Percentiles rank a stretch among this genome's conserved stretches.
Conservation (phyloP, 192 early-diverging fungal species). For the Coemansia sp. region DNA sequence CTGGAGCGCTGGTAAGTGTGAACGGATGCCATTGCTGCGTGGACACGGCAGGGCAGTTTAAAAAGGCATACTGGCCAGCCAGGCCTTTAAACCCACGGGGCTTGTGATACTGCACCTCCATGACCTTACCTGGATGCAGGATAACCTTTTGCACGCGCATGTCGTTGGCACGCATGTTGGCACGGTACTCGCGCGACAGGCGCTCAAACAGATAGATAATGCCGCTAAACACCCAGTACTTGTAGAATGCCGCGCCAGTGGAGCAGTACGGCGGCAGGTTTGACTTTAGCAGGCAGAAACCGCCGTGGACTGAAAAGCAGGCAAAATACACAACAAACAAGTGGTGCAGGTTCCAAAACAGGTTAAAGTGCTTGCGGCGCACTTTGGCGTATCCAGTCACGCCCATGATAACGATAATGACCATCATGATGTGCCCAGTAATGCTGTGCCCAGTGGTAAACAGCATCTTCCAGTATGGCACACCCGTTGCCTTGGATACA, state of each 20-base stretch:
- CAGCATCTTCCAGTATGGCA: slow-evolving; percentile 55
- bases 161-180: slow-evolving; percentile 51
- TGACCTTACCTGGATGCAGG: slow-evolving; percentile 76
- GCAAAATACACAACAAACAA: slow-evolving; percentile 84
- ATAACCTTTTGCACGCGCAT: slow-evolving; percentile 79
- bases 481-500: slow-evolving; percentile 21
- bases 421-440: slow-evolving; percentile 74
- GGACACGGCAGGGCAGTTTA: slow-evolving; percentile 72
- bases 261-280: slow-evolving; percentile 64
- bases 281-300: slow-evolving; percentile 80
- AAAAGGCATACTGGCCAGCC: slow-evolving; percentile 79
- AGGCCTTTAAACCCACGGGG: slow-evolving; percentile 56
- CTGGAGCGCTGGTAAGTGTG: slow-evolving; percentile 77
- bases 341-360: slow-evolving; percentile 87
- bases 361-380: slow-evolving; percentile 57
- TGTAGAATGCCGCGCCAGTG: slow-evolving; percentile 76
- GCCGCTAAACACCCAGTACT: slow-evolving; percentile 70
- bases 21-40: slow-evolving; percentile 81
- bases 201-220: slow-evolving; percentile 73
- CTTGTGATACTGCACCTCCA: slow-evolving; percentile 79
- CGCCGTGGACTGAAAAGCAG: slow-evolving; percentile 74
- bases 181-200: slow-evolving; percentile 68
- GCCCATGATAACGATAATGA: slow-evolving; percentile 75
- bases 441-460: slow-evolving; percentile 72
- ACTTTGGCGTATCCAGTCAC: slow-evolving; percentile 65